Conservation (phyloP, 805 yeast genomes). For the Yamadazyma sp. region DNA sequence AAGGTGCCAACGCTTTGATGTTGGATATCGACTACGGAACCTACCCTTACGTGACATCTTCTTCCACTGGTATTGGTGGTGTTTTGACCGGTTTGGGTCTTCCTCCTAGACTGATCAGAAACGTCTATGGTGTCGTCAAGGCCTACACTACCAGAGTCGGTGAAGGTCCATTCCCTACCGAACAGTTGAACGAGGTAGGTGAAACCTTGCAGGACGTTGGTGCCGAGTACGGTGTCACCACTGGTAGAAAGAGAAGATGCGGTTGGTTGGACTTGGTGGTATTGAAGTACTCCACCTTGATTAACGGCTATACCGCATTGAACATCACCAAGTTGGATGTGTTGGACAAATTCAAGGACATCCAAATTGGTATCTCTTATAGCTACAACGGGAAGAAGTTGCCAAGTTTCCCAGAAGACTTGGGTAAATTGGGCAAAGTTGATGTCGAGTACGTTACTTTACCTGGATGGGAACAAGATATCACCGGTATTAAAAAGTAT, state of each 20-base stretch:
- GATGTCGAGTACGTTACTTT: constrained; percentile 89
- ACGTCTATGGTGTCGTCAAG: constrained; percentile 93
- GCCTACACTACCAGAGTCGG: constrained; percentile 99
- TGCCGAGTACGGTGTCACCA: constrained; percentile 96
- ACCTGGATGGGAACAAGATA: constrained; percentile 93
- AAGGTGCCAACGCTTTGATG: constrained; percentile 98
- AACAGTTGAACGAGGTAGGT: constrained; percentile 85
- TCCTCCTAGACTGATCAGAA: constrained; percentile 82
- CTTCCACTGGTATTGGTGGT: constrained; percentile 96
- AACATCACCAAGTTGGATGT: constrained; percentile 97
- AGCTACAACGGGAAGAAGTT: constrained; percentile 72
- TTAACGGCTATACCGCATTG: constrained; percentile 92
- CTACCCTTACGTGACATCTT: constrained; percentile 94
- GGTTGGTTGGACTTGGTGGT: constrained; percentile 99
- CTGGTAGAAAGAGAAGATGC: constrained; percentile 98
- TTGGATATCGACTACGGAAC: constrained; percentile 97
- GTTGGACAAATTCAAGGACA: constrained; percentile 83
- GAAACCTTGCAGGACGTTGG: constrained; percentile 88
- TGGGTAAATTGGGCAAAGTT: constrained; percentile 76
- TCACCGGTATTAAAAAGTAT: constrained; percentile 66
- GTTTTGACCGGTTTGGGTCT: constrained; percentile 95
- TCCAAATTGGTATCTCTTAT: constrained; percentile 85
- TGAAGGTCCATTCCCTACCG: constrained; percentile 99
- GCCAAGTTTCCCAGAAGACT: constrained; percentile 89
- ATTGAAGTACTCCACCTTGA: constrained; percentile 81